Evolutionary conservation across 169 alveolate genomes (phyloP).

Genomic region (Theileria equi): DNA sequence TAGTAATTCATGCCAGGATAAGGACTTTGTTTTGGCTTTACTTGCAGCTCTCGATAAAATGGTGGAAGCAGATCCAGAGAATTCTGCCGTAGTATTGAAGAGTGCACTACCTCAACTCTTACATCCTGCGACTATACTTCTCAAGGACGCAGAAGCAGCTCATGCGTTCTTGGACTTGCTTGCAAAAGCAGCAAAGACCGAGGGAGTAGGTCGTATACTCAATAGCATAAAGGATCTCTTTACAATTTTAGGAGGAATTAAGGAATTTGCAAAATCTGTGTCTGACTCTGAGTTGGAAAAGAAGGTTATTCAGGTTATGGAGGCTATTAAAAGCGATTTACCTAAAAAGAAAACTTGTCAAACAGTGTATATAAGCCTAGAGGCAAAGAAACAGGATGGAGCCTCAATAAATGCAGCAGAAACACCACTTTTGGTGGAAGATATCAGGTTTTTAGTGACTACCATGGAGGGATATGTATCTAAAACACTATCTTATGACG

Average conservation of each 20-base stretch:
- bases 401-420: slow-evolving; percentile 41
- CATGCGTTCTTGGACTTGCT: slow-evolving; percentile 49
- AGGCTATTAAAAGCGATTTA: slow-evolving; percentile 65
- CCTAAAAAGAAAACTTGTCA: slow-evolving; percentile 73
- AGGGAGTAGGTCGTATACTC: slow-evolving; percentile 73
- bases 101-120: slow-evolving; percentile 63
- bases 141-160: slow-evolving; percentile 46
- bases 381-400: slow-evolving; percentile 45
- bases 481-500: slow-evolving; percentile 24
- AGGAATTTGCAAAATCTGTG: slow-evolving; percentile 52
- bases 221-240: slow-evolving; percentile 52
- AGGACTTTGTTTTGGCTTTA: slow-evolving; percentile 15
- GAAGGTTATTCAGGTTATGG: slow-evolving; percentile 44
- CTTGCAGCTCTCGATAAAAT: slow-evolving; percentile 51
- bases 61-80: slow-evolving; percentile 51
- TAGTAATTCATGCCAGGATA: slow-evolving; percentile 44
- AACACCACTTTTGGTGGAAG: slow-evolving; percentile 50
- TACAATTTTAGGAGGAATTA: slow-evolving; percentile 52
- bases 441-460: slow-evolving; percentile 24
- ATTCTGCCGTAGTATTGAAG: slow-evolving; percentile 48
- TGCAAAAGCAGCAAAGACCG: slow-evolving; percentile 52
- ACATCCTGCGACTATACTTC: slow-evolving; percentile 37
- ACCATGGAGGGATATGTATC: slow-evolving; percentile 31
- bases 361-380: slow-evolving; percentile 65
- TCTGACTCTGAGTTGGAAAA: slow-evolving; percentile 39